These are phyloP conservation scores for Blumeria graminis DNA, from an alignment of 2,329 filamentous ascomycete genomes.

Conservation along the genomic window DNA sequence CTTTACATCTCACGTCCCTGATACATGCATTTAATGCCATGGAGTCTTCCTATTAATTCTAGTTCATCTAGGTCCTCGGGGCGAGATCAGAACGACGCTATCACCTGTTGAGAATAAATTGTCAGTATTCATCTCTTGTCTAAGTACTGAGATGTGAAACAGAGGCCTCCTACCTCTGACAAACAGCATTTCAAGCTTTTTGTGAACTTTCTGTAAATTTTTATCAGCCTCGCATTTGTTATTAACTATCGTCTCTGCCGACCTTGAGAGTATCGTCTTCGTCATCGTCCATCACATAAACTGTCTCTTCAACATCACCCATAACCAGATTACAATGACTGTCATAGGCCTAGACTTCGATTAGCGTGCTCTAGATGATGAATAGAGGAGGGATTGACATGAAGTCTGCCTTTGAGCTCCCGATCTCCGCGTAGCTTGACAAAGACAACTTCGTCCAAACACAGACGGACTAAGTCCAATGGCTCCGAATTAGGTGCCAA, in stretches of 20 bases:
- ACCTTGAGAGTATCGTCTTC: conserved; percentile 59
- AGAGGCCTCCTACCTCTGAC: conserved; percentile 47
- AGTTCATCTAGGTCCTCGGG: conserved; percentile 15
- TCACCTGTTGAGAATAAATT: conserved; percentile 26
- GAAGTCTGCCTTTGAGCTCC: conserved; percentile 81
- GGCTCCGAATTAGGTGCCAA: conserved; percentile 59
- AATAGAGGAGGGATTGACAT: conserved; percentile 33
- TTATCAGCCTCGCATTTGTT: not conserved
- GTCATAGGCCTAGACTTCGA: conserved; percentile 56
- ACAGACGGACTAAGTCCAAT: conserved; percentile 81
- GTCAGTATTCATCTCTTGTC: not conserved
- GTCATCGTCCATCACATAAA: conserved; percentile 78
- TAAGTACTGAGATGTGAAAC: conserved; percentile 4
- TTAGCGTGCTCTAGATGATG: not conserved
- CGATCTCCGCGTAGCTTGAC: conserved; percentile 91
- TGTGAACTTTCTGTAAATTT: conserved; percentile 52
- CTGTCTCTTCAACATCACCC: conserved; percentile 90
- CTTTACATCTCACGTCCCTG: too few species aligned
- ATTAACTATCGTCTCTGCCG: conserved; percentile 8
- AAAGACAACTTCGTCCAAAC: conserved; percentile 87
- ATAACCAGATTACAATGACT: conserved; percentile 95
- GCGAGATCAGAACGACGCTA: conserved; percentile 49
- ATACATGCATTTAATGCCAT: not conserved
- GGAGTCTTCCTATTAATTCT: not conserved
- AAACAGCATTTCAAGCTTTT: conserved; percentile 97